Base-by-base conservation (phyloP, 768 basidiomycete genomes). In the Tulasnella sp. region DNA sequence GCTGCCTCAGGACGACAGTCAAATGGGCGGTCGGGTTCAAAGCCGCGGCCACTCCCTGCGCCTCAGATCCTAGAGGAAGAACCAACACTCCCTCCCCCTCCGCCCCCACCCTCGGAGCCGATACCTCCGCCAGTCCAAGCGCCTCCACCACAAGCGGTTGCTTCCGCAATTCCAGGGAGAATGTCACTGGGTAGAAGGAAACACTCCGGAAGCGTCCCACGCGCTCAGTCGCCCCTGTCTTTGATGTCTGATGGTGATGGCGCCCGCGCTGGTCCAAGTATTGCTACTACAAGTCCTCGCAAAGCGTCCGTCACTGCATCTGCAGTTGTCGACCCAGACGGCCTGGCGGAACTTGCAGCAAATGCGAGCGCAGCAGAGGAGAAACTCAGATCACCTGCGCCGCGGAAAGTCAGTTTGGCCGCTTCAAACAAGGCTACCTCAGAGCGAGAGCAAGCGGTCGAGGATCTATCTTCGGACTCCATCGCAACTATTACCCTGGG, bases 261-360 rank as follows among this genome's bases (percentile, higher is more conserved):
- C 12, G 62, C 62, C 34, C 62, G 62, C 62, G 62, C 62, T 34
- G 62, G 62, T 68, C 62, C 62, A 34, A 68, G 62, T 34, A 16
- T 68, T 14, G 62, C 62, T 27, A 68, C 62, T 27, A 68, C 62
- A 27, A 77, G 72, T 46, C 38, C 84, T 8, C 86, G 87, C 21
- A 88, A 88, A 36, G 83, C 82, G 21, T 91, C 90, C 80, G 84
- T 90, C 8, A 90, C 90, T 44, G 90, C 77, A 72, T 24, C 79
- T 77, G 74, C 77, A 82, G 38, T 46, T 40, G 34, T 44, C 46
- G 36, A 27, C 27, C 5, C 38, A 39, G 71, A 72, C 62, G 78
- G 42, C 19, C n/a, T 79, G 14, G 78, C 71, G 12, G 71, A 79
- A 19, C 78, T 79, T 18, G 78, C 52, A 27, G 78, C 71, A 39